Conservation (phyloP, 495 filamentous ascomycete species). For the Elasticomyces elasticus region DNA sequence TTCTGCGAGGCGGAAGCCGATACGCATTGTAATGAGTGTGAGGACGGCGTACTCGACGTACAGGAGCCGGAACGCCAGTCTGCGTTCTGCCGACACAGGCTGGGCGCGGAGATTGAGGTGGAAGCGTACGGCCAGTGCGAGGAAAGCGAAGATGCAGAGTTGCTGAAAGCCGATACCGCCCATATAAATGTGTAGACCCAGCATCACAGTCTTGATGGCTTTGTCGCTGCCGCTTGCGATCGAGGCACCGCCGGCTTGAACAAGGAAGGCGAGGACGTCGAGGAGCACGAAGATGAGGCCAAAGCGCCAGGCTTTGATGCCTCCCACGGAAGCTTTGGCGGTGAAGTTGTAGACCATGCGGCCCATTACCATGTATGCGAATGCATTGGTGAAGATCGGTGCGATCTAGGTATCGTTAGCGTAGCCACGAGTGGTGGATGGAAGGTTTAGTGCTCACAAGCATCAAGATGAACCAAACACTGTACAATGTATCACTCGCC, state of each 20-base stretch:
- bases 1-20: conserved; percentile 20
- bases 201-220: neutral
- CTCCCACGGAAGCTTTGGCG: conserved; percentile 3
- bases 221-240: conserved; percentile 10
- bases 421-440: too few species aligned
- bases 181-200: conserved; percentile 17
- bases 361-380: conserved; percentile 14
- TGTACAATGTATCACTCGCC: neutral
- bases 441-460: too few species aligned
- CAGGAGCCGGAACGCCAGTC: conserved; percentile 3
- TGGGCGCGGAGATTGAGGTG: conserved; percentile 10
- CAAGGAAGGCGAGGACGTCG: conserved; percentile 16
- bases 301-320: conserved; percentile 15
- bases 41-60: conserved; percentile 15
- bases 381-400: conserved; percentile 17
- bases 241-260: conserved; percentile 11
- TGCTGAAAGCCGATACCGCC: conserved; percentile 19
- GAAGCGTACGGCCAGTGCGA: conserved; percentile 9
- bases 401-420: neutral
- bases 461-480: conserved; percentile 15
- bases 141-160: conserved; percentile 16
- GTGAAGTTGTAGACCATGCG: conserved; percentile 17
- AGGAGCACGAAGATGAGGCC: conserved; percentile 17
- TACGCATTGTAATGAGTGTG: conserved; percentile 17
- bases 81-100: neutral